Evolutionary conservation across 371 early-diverging fungal species (phyloP), one percentile per base, ranked within the genome.

Genomic region (Circinella minor): DNA sequence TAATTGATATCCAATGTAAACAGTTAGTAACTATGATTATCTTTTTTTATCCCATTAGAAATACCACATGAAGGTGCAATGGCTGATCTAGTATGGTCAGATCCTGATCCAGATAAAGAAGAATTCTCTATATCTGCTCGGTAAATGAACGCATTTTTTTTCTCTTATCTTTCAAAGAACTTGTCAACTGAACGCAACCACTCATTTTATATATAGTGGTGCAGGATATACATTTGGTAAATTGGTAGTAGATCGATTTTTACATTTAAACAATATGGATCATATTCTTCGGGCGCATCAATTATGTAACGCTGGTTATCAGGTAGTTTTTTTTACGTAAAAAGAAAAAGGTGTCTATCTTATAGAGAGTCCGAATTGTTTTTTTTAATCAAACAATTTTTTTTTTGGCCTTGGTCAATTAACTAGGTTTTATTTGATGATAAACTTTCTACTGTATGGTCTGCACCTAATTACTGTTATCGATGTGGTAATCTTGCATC

Each of bases 11-110:
- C 43, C 11, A 6, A 9, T 9, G 43, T 43, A 43, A 43, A 43
- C 6, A 43, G 11, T 43, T 43, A 43, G 3, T 43, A 43, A 43
- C 11, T 9, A 43, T 54, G 18, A 4, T 64, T 59, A n/a, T 18
- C 36, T 48, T 17, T 51, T 14, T 43, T 14, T 68, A 18, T 20
- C 61, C 82, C 8, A 13, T 5, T 51, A 90, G 98, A 99, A 79
- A 93, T 98, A 48, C 98, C 99, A 5, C 96, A 97, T 76, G 96
- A 96, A 79, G 99, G 99, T n/a, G 91, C 95, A 5, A 98, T 99
- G 94, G 96, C 98, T 38, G 99, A 99, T 80, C 80, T 99, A 18
- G 94, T 98, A n/a, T 99, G 99, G 99, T 95, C 96, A 14, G 99
- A 99, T 86, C 99, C 99, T 6, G 90, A 91, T 72, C 87, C 89